A percentile compares a stretch with the other conserved stretches of the same genome.
Conservation (phyloP, 371 early-diverging fungal species). For the Mortierella sp. region DNA sequence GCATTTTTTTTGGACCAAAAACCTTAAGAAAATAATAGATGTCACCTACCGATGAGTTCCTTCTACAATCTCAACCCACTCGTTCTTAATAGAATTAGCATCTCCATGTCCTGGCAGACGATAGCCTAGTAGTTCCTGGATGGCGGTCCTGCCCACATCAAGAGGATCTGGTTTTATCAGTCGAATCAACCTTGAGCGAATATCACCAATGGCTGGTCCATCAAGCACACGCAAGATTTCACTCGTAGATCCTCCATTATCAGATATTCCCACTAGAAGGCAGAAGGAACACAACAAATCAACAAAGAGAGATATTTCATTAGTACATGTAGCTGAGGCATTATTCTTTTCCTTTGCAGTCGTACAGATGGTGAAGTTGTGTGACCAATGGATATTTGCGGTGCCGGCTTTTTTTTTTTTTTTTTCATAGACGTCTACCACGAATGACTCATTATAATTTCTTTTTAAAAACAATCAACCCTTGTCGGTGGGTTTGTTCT, state of each 20-base stretch:
- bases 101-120: conserved; percentile 68
- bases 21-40: background rate
- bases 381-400: too few species aligned
- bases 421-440: too few species aligned
- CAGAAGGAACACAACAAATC: background rate
- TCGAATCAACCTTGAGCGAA: conserved; percentile 71
- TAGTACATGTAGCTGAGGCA: background rate
- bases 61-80: conserved; percentile 77
- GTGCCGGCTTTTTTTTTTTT: too few species aligned
- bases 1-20: background rate
- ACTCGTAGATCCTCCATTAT: conserved; percentile 78
- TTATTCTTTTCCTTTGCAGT: background rate
- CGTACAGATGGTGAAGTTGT: background rate
- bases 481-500: background rate
- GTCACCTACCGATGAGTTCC: conserved; percentile 69
- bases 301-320: background rate
- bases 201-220: conserved; percentile 80
- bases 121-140: conserved; percentile 74
- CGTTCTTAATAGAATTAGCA: conserved; percentile 66
- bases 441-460: too few species aligned
- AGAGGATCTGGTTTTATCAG: conserved; percentile 64
- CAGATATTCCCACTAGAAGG: conserved; percentile 77
- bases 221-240: conserved; percentile 76
- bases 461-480: too few species aligned
- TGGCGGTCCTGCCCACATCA: conserved; percentile 62